Evolutionary conservation across 805 yeast species (phyloP).

Genomic region (Metschnikowia noctiluminum): DNA sequence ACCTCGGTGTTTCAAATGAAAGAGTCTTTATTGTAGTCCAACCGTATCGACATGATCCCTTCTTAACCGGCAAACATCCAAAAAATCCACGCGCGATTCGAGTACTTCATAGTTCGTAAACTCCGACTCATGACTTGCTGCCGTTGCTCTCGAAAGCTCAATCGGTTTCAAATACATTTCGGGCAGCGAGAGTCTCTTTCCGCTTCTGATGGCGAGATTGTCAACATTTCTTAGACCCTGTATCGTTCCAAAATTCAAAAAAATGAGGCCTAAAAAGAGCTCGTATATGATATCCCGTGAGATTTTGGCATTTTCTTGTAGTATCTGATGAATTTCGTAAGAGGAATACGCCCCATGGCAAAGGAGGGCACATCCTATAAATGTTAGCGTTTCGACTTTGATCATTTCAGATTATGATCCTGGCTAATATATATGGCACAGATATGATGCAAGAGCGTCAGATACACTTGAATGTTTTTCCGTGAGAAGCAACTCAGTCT

Average conservation of each 20-base stretch:
- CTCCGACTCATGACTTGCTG: constrained; percentile 47
- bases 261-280: constrained; percentile 43
- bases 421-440: neutral
- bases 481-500: too few relatives aligned
- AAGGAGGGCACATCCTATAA: constrained; percentile 19
- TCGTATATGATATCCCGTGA: constrained; percentile 53
- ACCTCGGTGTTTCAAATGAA: neutral
- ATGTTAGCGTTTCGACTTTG: neutral
- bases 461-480: too few relatives aligned
- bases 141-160: constrained; percentile 43
- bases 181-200: constrained; percentile 27
- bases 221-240: constrained; percentile 23
- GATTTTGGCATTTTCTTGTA: constrained; percentile 24
- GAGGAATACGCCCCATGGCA: constrained; percentile 54
- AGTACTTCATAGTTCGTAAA: constrained; percentile 44
- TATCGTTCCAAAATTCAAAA: constrained; percentile 41
- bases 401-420: neutral
- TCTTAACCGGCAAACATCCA: constrained; percentile 48
- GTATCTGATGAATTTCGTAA: constrained; percentile 46
- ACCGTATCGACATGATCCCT: constrained; percentile 29
- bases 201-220: constrained; percentile 16
- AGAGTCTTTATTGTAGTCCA: constrained; percentile 24
- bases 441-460: too few relatives aligned
- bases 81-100: constrained; percentile 50
- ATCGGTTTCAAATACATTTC: constrained; percentile 44